These are phyloP conservation scores for Nectriaceae sp. DNA, from an alignment of 2,329 filamentous ascomycete species.

Conservation along the genomic window DNA sequence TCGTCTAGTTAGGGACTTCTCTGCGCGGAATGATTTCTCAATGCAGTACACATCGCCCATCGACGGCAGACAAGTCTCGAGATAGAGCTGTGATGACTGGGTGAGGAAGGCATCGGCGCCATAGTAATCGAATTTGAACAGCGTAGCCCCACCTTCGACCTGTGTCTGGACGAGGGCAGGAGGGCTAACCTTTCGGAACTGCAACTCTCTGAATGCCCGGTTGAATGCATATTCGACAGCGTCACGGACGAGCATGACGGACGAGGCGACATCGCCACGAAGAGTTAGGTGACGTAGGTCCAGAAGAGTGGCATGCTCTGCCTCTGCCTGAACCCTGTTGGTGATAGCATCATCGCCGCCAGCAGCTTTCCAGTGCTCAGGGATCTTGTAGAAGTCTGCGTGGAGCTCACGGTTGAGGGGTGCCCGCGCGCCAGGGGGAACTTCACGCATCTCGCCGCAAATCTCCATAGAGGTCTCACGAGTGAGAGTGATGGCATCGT, in stretches of 20 bases:
- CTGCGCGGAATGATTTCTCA: conserved; percentile 97
- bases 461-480: conserved; percentile 86
- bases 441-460: conserved; percentile 79
- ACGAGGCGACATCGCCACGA: conserved; percentile 80
- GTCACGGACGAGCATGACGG: conserved; percentile 84
- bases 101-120: conserved; percentile 90
- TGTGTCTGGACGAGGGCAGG: conserved; percentile 94
- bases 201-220: conserved; percentile 73
- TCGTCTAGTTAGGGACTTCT: conserved; percentile 91
- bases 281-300: conserved; percentile 84
- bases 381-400: conserved; percentile 84
- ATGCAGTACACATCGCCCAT: conserved; percentile 97
- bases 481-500: conserved; percentile 83
- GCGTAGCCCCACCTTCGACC: conserved; percentile 87
- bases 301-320: conserved; percentile 64
- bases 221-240: conserved; percentile 81
- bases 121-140: conserved; percentile 90
- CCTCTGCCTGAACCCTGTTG: conserved; percentile 64
- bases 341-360: conserved; percentile 90
- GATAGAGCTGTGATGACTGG: conserved; percentile 95
- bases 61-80: conserved; percentile 89
- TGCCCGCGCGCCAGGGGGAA: conserved; percentile 76
- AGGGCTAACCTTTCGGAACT: conserved; percentile 81
- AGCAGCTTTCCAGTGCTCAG: conserved; percentile 66
- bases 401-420: conserved; percentile 86